phyloP scores from a whole-genome alignment of 1,284 basidiomycete genomes.

The Fomitopsis schrenkii region DNA sequence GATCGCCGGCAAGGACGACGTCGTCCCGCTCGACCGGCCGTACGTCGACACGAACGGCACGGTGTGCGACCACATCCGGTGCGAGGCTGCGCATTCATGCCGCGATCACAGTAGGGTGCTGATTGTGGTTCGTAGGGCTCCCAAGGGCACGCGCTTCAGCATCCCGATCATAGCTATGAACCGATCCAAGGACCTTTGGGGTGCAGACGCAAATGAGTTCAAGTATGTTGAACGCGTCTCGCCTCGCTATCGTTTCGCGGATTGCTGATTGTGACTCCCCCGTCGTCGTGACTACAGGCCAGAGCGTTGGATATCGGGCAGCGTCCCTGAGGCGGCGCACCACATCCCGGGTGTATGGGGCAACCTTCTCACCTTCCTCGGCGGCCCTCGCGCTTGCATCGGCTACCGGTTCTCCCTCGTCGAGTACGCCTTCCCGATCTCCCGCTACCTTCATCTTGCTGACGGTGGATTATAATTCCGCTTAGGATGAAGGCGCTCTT shows the following conservation, averaged over 20 bases:
- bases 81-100: background rate
- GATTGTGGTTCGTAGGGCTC: constrained; percentile 23
- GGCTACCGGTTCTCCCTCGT: background rate
- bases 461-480: background rate
- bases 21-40: constrained; percentile 28
- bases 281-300: constrained; percentile 33
- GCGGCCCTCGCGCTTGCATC: constrained; percentile 52
- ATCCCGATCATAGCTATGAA: constrained; percentile 50
- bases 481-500: constrained; percentile 45
- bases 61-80: constrained; percentile 22
- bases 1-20: constrained; percentile 46
- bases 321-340: constrained; percentile 38
- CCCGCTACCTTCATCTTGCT: background rate
- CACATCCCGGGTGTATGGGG: constrained; percentile 49
- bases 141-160: constrained; percentile 41
- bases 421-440: background rate
- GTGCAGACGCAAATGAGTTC: constrained; percentile 50
- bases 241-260: background rate
- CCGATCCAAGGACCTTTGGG: constrained; percentile 46
- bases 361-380: constrained; percentile 57
- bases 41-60: constrained; percentile 24
- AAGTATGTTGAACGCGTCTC: constrained; percentile 26
- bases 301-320: constrained; percentile 47
- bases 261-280: background rate
- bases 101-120: background rate